Percentiles rank a stretch among this genome's conserved stretches.
Conservation (phyloP, 2,329 filamentous ascomycete species). For the Claviceps pazoutovae region DNA sequence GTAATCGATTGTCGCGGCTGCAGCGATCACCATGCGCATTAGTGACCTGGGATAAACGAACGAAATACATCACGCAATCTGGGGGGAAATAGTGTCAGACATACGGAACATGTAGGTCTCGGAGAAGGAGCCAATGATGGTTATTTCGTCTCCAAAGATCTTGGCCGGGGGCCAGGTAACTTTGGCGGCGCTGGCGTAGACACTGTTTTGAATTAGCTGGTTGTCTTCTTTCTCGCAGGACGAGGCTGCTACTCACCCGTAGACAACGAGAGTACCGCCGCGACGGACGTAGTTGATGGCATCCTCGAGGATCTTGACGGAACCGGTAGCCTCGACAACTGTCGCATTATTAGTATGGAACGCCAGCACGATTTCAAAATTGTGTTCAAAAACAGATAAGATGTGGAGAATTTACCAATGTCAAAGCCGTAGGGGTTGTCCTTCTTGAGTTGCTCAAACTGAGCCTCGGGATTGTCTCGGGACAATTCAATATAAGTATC, state of each 20-base stretch:
- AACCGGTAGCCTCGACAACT: constrained; percentile 57
- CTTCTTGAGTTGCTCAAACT: constrained; percentile 47
- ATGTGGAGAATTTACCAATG: constrained; percentile 28
- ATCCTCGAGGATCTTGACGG: constrained; percentile 53
- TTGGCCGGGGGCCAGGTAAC: constrained; percentile 58
- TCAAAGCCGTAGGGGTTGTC: constrained; percentile 62
- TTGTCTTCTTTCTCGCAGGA: background rate
- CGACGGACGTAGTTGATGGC: constrained; percentile 58
- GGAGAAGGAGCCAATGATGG: constrained; percentile 59
- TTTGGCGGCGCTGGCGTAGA: constrained; percentile 48
- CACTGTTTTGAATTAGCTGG: constrained; percentile 22
- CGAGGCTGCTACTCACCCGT: constrained; percentile 25
- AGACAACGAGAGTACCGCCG: constrained; percentile 58
- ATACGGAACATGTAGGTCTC: constrained; percentile 59
- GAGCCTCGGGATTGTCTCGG: constrained; percentile 38
- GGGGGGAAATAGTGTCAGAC: constrained; percentile 9
- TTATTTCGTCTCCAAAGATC: constrained; percentile 57
- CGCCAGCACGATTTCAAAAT: background rate
- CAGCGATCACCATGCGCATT: background rate
- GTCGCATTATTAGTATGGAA: constrained; percentile 7
- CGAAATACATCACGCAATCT: too few species aligned
- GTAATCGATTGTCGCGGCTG: constrained; percentile 34
- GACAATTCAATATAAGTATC: constrained; percentile 41
- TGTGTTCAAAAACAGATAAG: too few species aligned
- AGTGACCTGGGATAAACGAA: background rate